phyloP scores from a whole-genome alignment of 2,329 filamentous ascomycete genomes.

The Hypoxylon sp. region DNA sequence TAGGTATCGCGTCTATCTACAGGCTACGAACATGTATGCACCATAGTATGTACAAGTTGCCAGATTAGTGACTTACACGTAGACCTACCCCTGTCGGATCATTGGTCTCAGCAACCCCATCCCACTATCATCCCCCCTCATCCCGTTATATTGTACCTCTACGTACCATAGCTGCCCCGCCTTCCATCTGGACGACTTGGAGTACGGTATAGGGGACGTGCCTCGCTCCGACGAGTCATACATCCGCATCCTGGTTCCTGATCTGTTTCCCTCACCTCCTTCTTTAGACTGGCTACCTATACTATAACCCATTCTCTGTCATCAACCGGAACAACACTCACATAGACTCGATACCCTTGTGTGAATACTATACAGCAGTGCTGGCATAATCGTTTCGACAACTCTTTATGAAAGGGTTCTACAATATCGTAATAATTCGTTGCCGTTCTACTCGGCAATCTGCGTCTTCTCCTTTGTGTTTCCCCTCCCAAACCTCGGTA shows the following conservation, averaged over 20 bases:
- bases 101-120: constrained; percentile 21
- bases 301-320: constrained; percentile 24
- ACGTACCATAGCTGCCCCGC: constrained; percentile 40
- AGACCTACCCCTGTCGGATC: constrained; percentile 38
- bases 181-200: constrained; percentile 26
- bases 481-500: constrained; percentile 24
- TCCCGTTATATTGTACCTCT: constrained; percentile 16
- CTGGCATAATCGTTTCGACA: constrained; percentile 33
- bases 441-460: constrained; percentile 45
- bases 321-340: constrained; percentile 27
- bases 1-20: constrained; percentile 45
- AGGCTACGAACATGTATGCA: constrained; percentile 17
- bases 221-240: constrained; percentile 42
- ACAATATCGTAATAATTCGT: constrained; percentile 47
- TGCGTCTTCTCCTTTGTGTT: constrained; percentile 45
- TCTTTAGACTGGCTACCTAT: constrained; percentile 17
- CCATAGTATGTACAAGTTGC: constrained; percentile 9
- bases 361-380: constrained; percentile 46
- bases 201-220: constrained; percentile 24
- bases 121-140: constrained; percentile 13
- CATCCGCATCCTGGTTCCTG: constrained; percentile 39
- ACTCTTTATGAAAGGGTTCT: constrained; percentile 28
- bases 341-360: constrained; percentile 44
- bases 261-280: constrained; percentile 25
- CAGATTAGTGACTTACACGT: constrained; percentile 36